Evolutionary conservation across 192 early-diverging fungal genomes (phyloP).

Genomic region (Phlyctochytrium planicorne): DNA sequence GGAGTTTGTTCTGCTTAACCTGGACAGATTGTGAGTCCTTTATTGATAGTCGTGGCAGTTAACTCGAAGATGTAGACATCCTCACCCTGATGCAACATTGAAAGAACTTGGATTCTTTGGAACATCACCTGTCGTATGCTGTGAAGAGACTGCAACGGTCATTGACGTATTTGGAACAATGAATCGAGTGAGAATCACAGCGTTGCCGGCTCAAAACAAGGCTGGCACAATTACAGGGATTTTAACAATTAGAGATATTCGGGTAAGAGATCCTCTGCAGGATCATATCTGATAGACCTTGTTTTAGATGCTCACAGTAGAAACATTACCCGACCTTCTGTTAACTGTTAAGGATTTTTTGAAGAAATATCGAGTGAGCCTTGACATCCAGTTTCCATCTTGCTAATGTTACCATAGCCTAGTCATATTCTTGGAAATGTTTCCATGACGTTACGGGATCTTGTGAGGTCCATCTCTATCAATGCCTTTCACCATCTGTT

Average conservation of each 20-base stretch:
- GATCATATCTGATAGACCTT: neutral
- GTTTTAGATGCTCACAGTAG: slow-evolving; percentile 2
- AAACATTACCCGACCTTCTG: slow-evolving; percentile 18
- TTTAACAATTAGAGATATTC: slow-evolving; percentile 25
- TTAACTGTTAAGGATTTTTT: slow-evolving; percentile 20
- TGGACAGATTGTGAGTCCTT: slow-evolving; percentile 21
- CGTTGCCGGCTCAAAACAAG: slow-evolving; percentile 19
- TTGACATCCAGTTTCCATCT: neutral
- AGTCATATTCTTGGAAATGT: slow-evolving; percentile 13
- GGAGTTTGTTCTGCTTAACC: slow-evolving; percentile 27
- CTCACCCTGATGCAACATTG: slow-evolving; percentile 27
- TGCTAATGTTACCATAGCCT: neutral
- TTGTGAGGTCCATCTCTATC: slow-evolving; percentile 24
- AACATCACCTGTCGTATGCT: slow-evolving; percentile 19
- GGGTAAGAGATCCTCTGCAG: slow-evolving; percentile 2
- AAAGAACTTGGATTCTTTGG: slow-evolving; percentile 14
- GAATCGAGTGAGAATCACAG: slow-evolving; percentile 18
- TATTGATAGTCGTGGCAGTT: too few species aligned
- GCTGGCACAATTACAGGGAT: slow-evolving; percentile 10
- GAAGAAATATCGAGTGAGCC: slow-evolving; percentile 8
- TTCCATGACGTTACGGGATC: slow-evolving; percentile 24
- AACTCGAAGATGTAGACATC: too few species aligned
- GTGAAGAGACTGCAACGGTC: slow-evolving; percentile 5
- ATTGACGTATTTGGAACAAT: slow-evolving; percentile 22
- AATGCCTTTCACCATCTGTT: slow-evolving; percentile 30